Base-by-base conservation (phyloP, 352 stramenopile species). In the Proteromonas lacertae region DNA sequence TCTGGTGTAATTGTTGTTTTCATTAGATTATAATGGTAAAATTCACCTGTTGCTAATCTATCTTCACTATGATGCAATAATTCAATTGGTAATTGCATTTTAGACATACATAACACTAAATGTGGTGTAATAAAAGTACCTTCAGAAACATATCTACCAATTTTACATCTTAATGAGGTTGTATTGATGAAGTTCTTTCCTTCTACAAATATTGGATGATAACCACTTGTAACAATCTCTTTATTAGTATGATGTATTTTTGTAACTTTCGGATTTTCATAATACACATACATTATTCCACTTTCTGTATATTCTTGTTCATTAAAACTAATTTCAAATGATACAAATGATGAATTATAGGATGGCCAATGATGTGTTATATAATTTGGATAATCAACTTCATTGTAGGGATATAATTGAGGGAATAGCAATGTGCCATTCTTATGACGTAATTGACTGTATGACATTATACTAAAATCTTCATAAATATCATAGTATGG, bases 261-360 rank as follows among this genome's bases (percentile, higher is more conserved):
- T n/a, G n/a, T n/a, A n/a, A n/a, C n/a, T n/a, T n/a, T n/a, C n/a
- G n/a, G n/a, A n/a, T n/a, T n/a, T n/a, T n/a, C n/a, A n/a, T n/a
- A n/a, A 47, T 90, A 92, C 16, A 92, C 44, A 36, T 77, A 93
- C 18, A 66, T 66, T 10, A 84, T 58, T 0, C 74, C 74, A 23
- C 48, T 73, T 31, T 72, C 48, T 7, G 75, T 82, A 38, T 76
- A 94, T 38, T 93, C 78, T 45, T 90, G 70, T 9, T 69, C 66
- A 45, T 94, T 93, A 43, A 83, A 90, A 16, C 68, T 84, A 0
- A 91, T 61, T 41, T 93, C 78, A 1, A 94, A 47, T 0, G 59
- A 57, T 3, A 92, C 69, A 6, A 90, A 43, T 41, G 38, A 14
- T 41, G 42, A 10, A 6, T 20, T 39, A 56, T 42, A 23, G 25